Base-by-base conservation (phyloP, 2,329 filamentous ascomycete genomes). In the Calcarisporium arbuscula region DNA sequence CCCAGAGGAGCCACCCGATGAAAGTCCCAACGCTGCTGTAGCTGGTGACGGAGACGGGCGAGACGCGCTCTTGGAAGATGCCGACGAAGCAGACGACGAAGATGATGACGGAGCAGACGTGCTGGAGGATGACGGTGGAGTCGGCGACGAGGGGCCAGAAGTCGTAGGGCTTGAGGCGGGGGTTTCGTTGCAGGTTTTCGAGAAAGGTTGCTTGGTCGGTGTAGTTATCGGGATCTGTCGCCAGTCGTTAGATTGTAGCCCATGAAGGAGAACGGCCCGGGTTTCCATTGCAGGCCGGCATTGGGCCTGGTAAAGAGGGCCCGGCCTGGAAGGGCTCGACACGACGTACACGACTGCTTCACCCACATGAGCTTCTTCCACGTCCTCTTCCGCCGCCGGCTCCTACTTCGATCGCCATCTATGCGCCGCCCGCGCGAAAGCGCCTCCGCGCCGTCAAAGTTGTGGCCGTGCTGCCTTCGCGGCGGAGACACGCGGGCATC, bases 281-380 rank as follows among this genome's bases (percentile, higher is more conserved):
- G n/a, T n/a, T n/a, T n/a, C n/a, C n/a, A n/a, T n/a, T n/a, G n/a
- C n/a, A n/a, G n/a, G n/a, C n/a, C n/a, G n/a, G n/a, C n/a, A n/a
- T n/a, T n/a, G n/a, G n/a, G n/a, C n/a, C n/a, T n/a, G n/a, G n/a
- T n/a, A n/a, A n/a, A 10, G 22, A 25, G 3, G 14, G 22, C 22
- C 4, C 10, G 22, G 22, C 10, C 22, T 9, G 22, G 22, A 25
- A 4, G 22, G 14, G 16, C n/a, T 33, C 30, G 8, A 14, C 11
- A 12, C 30, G 11, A 62, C 79, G 45, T 66, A 89, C 85, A 95
- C 21, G 85, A 85, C 58, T 96, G 92, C 63, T 94, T 95, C 53
- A 98, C 89, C 92, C 92, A 98, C 36, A 98, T 74, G 45, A 98
- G 64, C 67, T 96, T 96, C 71, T 94, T 94, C 85, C 90, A 96